Percentiles rank a stretch among this genome's conserved stretches.
Conservation (phyloP, 2,329 filamentous ascomycete species). For the Fusarium cyanostomum region DNA sequence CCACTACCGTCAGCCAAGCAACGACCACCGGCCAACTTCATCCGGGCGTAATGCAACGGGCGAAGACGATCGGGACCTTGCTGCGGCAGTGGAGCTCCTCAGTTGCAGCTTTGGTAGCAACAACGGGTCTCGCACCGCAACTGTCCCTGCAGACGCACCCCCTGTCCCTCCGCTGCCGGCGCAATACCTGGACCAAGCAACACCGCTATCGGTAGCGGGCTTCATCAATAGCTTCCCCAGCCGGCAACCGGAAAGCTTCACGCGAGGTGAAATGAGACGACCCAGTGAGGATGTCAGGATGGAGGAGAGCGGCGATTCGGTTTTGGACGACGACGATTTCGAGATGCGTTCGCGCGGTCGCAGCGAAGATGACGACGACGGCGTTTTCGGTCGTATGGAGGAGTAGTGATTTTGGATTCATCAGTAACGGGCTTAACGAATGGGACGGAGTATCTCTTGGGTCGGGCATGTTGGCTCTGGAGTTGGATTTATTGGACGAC, state of each 20-base stretch:
- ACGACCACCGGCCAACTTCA: slow-evolving; percentile 79
- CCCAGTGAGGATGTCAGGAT: slow-evolving; percentile 70
- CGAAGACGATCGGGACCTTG: slow-evolving; percentile 86
- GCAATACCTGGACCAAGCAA: slow-evolving; percentile 74
- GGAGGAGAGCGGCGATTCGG: slow-evolving; percentile 71
- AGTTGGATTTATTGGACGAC: slow-evolving; percentile 48
- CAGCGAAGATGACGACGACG: slow-evolving; percentile 91
- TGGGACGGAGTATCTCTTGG: slow-evolving; percentile 42
- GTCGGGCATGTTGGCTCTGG: slow-evolving; percentile 45
- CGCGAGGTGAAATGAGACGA: slow-evolving; percentile 64
- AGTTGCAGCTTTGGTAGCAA: slow-evolving; percentile 90
- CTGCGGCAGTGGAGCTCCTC: slow-evolving; percentile 87
- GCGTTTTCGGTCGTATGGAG: slow-evolving; percentile 97
- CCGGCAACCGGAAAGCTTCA: slow-evolving; percentile 71
- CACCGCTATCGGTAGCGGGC: slow-evolving; percentile 65
- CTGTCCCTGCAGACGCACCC: slow-evolving; percentile 77
- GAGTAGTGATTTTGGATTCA: slow-evolving; percentile 63
- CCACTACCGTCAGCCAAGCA: slow-evolving; percentile 78
- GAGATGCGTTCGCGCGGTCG: slow-evolving; percentile 69
- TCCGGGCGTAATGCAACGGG: slow-evolving; percentile 79
- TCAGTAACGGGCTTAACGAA: slow-evolving; percentile 40
- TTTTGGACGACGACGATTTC: slow-evolving; percentile 73
- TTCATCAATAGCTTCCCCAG: slow-evolving; percentile 72
- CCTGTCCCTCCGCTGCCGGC: slow-evolving; percentile 88
- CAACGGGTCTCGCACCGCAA: slow-evolving; percentile 69